These are phyloP conservation scores for Phytomonas francai DNA, from an alignment of 208 protist genomes.

Conservation along the genomic window DNA sequence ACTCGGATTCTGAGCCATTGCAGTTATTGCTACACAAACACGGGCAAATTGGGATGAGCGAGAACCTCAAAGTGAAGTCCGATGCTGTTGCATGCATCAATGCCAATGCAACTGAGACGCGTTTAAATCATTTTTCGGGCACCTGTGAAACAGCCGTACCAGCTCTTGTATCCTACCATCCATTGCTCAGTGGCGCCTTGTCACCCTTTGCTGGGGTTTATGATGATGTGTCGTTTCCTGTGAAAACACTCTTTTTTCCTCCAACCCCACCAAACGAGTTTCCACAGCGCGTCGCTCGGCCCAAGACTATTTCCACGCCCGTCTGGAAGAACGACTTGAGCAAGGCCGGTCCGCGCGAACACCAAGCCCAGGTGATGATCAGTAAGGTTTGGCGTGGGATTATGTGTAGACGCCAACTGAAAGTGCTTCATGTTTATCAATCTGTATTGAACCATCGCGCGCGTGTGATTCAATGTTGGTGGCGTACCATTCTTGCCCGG, in stretches of 20 bases:
- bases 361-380: slow-evolving; percentile 55
- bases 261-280: slow-evolving; percentile 55
- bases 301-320: slow-evolving; percentile 10
- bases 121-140: background rate
- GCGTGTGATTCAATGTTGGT: slow-evolving; percentile 74
- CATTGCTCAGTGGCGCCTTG: background rate
- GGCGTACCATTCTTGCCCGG: slow-evolving; percentile 39
- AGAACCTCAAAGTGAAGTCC: background rate
- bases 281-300: slow-evolving; percentile 8
- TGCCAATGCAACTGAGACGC: background rate
- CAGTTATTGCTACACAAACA: background rate
- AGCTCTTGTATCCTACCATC: background rate
- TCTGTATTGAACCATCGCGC: slow-evolving; percentile 41
- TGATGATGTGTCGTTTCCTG: slow-evolving; percentile 57
- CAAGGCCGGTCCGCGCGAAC: slow-evolving; percentile 42
- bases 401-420: slow-evolving; percentile 48
- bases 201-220: slow-evolving; percentile 34
- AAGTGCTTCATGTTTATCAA: slow-evolving; percentile 29
- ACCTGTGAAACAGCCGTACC: background rate
- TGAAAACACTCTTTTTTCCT: slow-evolving; percentile 53
- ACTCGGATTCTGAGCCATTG: background rate
- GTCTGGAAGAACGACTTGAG: slow-evolving; percentile 49
- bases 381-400: slow-evolving; percentile 78
- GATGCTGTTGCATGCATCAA: background rate
- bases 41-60: background rate